Evolutionary conservation across 2,329 filamentous ascomycete genomes (phyloP).

Genomic region (Paramyrothecium roridum): DNA sequence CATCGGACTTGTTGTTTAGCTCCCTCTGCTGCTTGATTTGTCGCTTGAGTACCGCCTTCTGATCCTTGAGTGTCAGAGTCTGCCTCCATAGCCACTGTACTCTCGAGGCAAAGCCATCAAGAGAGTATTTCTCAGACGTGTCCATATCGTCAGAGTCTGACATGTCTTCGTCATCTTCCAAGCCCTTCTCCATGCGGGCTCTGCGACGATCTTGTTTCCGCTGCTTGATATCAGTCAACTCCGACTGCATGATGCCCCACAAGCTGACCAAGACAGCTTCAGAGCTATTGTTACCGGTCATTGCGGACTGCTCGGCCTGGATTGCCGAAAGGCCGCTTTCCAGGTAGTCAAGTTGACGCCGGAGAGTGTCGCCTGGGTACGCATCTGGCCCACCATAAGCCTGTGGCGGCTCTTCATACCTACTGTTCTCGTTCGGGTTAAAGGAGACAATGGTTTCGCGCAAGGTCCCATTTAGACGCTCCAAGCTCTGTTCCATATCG

Average conservation of each 20-base stretch:
- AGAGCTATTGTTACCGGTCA: conserved; percentile 42
- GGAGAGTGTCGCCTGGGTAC: conserved; percentile 45
- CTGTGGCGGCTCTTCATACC: conserved; percentile 41
- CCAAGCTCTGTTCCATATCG: conserved; percentile 63
- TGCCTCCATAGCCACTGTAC: conserved; percentile 77
- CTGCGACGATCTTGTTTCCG: conserved; percentile 51
- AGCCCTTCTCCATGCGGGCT: conserved; percentile 52
- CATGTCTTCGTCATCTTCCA: conserved; percentile 56
- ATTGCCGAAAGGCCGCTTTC: conserved; percentile 63
- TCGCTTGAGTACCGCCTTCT: conserved; percentile 83
- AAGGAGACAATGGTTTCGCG: conserved; percentile 63
- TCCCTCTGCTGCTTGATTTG: conserved; percentile 96
- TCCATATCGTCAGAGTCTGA: conserved; percentile 61
- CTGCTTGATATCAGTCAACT: conserved; percentile 51
- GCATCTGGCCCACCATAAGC: conserved; percentile 17
- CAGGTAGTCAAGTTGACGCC: conserved; percentile 66
- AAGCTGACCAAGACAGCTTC: conserved; percentile 51
- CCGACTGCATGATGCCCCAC: conserved; percentile 53
- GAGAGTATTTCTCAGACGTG: conserved; percentile 61
- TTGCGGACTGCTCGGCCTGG: conserved; percentile 51
- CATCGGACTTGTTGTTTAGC: conserved; percentile 82
- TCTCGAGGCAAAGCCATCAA: conserved; percentile 73
- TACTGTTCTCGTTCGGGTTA: conserved; percentile 52
- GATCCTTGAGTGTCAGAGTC: conserved; percentile 75
- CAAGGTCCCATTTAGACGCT: conserved; percentile 64